Evolutionary conservation across 2,329 filamentous ascomycete genomes (phyloP), one percentile per base, ranked within the genome.

Genomic region (Aureobasidium sp.): DNA sequence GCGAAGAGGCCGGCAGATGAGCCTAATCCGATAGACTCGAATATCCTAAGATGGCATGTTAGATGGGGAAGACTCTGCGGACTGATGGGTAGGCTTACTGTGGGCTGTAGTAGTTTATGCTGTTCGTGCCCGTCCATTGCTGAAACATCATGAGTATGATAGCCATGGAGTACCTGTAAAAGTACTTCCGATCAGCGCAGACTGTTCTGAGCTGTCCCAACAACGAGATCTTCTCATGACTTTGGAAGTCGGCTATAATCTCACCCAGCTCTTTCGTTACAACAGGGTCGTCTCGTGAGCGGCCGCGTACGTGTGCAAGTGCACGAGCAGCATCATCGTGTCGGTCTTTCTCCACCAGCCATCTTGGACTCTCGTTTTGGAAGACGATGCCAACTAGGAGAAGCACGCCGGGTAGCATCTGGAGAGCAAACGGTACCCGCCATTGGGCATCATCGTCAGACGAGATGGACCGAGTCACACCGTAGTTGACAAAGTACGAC

Each of bases 401-500:
- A n/a, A 81, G 64, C 0, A 73, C 74, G 17, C 79, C 79, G 0
- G 79, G 79, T 1, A 82, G 71, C 59, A 81, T 77, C 67, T 82
- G 79, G 10, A 82, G 70, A 1, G 75, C 78, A 23, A 82, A 78
- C 0, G 79, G 79, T 4, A 81, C 71, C 8, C 79, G 75, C 79
- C 79, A 82, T 68, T 81, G 80, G n/a, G 72, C 74, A 2, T 77
- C 74, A 38, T 74, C 73, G 4, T 73, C 68, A 11, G 67, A 61
- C n/a, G 70, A 72, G 57, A 81, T 74, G 51, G 76, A 73, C 27
- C 75, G 69, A 21, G 73, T 68, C 47, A 80, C 78, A 37, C 79
- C 78, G 63, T 80, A 81, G 67, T 81, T 79, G 58, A 81, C 74
- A 70, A 79, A 81, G 70, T 80, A 81, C 37, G 75, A 75, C 19